Conservation (phyloP, 768 basidiomycete genomes). For the Suillus occidentalis region DNA sequence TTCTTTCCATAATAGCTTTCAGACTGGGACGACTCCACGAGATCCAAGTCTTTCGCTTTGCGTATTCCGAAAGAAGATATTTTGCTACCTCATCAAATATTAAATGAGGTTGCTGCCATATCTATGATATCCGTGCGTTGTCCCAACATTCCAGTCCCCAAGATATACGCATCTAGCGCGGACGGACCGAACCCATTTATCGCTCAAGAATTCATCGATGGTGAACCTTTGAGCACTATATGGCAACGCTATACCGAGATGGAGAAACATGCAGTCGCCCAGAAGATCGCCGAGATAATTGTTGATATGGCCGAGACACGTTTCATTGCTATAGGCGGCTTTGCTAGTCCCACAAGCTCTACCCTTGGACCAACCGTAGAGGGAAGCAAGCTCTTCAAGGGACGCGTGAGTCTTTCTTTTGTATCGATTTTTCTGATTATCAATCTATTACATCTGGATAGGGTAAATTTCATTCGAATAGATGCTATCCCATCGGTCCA, state of each 20-base stretch:
- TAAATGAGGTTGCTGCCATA: background rate
- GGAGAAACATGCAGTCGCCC: background rate
- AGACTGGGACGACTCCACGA: background rate
- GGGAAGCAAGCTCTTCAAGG: background rate
- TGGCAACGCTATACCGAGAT: background rate
- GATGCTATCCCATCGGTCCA: background rate
- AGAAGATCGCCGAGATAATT: background rate
- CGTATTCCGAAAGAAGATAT: background rate
- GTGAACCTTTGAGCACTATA: background rate
- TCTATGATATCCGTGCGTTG: background rate
- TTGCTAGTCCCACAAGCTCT: background rate
- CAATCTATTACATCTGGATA: background rate
- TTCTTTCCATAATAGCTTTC: background rate
- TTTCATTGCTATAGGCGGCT: background rate
- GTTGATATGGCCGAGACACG: background rate
- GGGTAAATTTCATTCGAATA: background rate
- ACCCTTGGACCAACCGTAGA: background rate
- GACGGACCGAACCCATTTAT: background rate
- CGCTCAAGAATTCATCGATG: background rate
- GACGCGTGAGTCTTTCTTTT: background rate
- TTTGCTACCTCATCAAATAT: background rate
- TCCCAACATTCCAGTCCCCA: background rate
- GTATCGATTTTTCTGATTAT: background rate
- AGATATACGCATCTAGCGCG: background rate
- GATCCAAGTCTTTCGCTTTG: background rate